Conservation (phyloP, 1,139 yeast genomes). For the Candida glucosophila region DNA sequence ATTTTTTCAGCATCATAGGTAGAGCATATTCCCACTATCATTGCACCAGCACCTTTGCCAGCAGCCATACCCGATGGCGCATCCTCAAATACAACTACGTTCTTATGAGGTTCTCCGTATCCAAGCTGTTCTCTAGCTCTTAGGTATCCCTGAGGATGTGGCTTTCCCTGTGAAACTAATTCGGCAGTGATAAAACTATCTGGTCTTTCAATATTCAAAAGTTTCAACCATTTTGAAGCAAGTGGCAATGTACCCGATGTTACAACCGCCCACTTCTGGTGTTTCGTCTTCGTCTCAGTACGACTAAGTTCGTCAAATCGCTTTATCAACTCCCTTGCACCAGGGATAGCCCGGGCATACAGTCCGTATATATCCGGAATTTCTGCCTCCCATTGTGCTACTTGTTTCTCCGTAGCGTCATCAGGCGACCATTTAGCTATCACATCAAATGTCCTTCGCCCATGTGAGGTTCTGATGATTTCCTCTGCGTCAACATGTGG, state of each 20-base stretch:
- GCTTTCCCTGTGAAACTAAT: constrained; percentile 9
- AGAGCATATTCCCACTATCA: constrained; percentile 10
- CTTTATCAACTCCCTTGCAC: constrained; percentile 9
- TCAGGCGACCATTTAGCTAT: constrained; percentile 11
- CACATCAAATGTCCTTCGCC: constrained; percentile 11
- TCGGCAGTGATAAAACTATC: constrained; percentile 11
- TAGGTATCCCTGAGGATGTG: constrained; percentile 10
- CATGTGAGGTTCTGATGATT: constrained; percentile 10
- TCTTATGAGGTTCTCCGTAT: constrained; percentile 9
- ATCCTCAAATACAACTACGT: constrained; percentile 10
- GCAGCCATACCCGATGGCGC: constrained; percentile 11
- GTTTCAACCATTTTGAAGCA: constrained; percentile 10
- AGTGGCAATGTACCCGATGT: constrained; percentile 11
- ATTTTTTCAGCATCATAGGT: constrained; percentile 10
- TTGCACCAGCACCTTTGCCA: constrained; percentile 10
- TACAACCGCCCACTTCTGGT: constrained; percentile 11
- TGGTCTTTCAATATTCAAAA: constrained; percentile 9
- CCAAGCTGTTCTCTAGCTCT: constrained; percentile 9
- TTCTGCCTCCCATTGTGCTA: constrained; percentile 9
- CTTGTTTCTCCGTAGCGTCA: constrained; percentile 10
- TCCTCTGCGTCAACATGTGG: constrained; percentile 11
- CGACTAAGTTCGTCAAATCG: constrained; percentile 7
- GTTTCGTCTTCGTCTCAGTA: constrained; percentile 7
- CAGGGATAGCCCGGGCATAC: constrained; percentile 9
- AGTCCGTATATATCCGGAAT: constrained; percentile 11